A percentile compares a stretch with the other conserved stretches of the same genome.
These are phyloP conservation scores for Oryza punctata DNA, from an alignment of 176 grass and related monocot genomes.

Conservation along the genomic window DNA sequence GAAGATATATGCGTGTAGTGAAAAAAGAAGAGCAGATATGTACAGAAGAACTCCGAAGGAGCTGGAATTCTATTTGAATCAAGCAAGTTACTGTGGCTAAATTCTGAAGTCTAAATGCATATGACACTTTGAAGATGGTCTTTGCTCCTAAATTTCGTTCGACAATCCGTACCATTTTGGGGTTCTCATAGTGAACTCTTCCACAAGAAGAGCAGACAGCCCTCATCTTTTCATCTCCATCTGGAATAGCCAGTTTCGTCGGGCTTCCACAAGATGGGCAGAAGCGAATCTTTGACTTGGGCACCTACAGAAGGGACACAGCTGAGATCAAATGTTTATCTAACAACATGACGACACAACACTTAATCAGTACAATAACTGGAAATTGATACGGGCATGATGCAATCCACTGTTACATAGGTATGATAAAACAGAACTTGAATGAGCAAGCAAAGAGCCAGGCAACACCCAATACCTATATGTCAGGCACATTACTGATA, in stretches of 20 bases:
- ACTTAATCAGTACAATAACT: neutral
- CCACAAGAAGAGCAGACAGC: conserved; percentile 84
- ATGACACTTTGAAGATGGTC: neutral
- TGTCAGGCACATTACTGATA: neutral
- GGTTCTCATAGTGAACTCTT: conserved; percentile 94
- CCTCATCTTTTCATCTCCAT: conserved; percentile 93
- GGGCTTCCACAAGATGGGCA: conserved; percentile 82
- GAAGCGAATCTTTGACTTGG: conserved; percentile 70
- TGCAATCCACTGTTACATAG: neutral
- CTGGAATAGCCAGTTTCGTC: conserved; percentile 74
- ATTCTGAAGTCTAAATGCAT: neutral
- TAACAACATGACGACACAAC: neutral
- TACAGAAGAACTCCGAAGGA: neutral
- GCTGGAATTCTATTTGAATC: neutral
- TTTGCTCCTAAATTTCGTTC: neutral
- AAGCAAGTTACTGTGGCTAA: neutral
- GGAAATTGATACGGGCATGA: neutral
- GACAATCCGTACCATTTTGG: conserved; percentile 78
- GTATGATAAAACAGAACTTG: neutral
- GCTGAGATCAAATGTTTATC: neutral
- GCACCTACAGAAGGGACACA: conserved; percentile 39
- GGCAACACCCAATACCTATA: neutral
- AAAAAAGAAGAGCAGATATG: neutral
- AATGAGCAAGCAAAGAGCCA: neutral
- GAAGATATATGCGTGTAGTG: neutral